Base-by-base conservation (phyloP, 2,329 filamentous ascomycete species). In the Thelonectria blattea region DNA sequence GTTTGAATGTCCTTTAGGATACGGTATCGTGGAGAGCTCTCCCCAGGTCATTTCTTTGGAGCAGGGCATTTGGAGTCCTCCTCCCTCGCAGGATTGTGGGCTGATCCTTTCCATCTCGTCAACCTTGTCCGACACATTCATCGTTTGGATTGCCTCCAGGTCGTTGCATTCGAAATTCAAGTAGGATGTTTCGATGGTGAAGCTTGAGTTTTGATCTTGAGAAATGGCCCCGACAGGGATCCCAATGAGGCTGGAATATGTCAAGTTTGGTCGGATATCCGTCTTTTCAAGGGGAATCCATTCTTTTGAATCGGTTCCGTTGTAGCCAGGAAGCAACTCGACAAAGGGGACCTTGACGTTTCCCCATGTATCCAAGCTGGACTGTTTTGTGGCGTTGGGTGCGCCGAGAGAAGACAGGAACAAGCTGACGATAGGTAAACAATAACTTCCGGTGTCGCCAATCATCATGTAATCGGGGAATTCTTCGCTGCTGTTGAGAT, bases 321-420 rank as follows among this genome's bases (percentile, higher is more conserved):
- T 48, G 20, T 56, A 60, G 3, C 42, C 58, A 11, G 58, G 58
- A 22, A 60, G 52, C 2, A 27, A 2, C 6, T 60, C 47, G 14
- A 60, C 14, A 0, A 48, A 8, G 1, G 58, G 58, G 12, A 60
- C 17, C 18, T 60, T 60, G 32, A 60, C n/a, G 8, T 60, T 60
- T 9, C 58, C 58, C 58, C 58, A 60, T 1, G 47, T 52, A 17
- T 60, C 58, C 32, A 60, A n/a, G 39, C 52, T 60, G 18, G 58
- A 60, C 2, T 10, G 5, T 14, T 27, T 48, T 7, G 42, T 56
- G 24, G 2, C n/a, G 5, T 56, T 11, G 5, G 58, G 24, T 3
- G 47, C 52, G 8, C 52, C 52, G 3, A 60, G 17, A 3, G 52
- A 52, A 4, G 52, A 47, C 12, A 60, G 17, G 10, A 60, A 47